Evolutionary conservation across 2,329 filamentous ascomycete species (phyloP), one percentile per base, ranked within the genome.

Genomic region (Colletotrichum salicis): DNA sequence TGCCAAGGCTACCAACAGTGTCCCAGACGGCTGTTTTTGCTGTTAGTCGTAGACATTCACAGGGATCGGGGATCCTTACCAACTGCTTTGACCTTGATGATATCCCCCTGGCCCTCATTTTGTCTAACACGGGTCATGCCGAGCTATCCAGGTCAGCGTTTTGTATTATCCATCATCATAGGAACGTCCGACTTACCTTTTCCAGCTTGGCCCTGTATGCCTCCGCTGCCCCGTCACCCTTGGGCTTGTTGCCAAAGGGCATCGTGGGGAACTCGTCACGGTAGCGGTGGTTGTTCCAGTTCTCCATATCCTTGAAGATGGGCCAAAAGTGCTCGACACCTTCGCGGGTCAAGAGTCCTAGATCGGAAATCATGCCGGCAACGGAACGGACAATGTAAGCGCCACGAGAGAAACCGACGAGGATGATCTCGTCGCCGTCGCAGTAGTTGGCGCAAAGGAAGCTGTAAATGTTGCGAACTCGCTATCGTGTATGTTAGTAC

Each of bases 391-490:
- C 87, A 0, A 87, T 90, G 74, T 89, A 90, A 5, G 88, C 88
- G 4, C 88, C 88, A 15, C 88, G 84, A 1, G 87, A 90, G 81
- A 88, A 90, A 3, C 88, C 88, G 33, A 89, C 78, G 33, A 90
- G 82, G 58, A 88, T 79, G 59, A 90, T 88, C 73, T 89, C 85
- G 72, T 90, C 88, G 3, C 87, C 87, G 64, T 86, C 84, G 65
- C 84, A 83, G 75, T 91, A 91, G 79, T 91, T 92, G 75, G 87
- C 86, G 66, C 88, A 90, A 2, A 91, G 81, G 76, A 91, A 92
- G 5, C 86, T 84, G 76, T 92, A 92, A 1, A 89, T 87, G 77
- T 91, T 89, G 13, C 89, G 86, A 64, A 92, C 86, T 68, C 83
- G 79, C 82, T 92, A 75, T 6, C 76, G 78, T 67, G 31, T 1